Conservation (phyloP, 176 grass and related monocot genomes). For the sorghum (Sorghum bicolor) region DNA sequence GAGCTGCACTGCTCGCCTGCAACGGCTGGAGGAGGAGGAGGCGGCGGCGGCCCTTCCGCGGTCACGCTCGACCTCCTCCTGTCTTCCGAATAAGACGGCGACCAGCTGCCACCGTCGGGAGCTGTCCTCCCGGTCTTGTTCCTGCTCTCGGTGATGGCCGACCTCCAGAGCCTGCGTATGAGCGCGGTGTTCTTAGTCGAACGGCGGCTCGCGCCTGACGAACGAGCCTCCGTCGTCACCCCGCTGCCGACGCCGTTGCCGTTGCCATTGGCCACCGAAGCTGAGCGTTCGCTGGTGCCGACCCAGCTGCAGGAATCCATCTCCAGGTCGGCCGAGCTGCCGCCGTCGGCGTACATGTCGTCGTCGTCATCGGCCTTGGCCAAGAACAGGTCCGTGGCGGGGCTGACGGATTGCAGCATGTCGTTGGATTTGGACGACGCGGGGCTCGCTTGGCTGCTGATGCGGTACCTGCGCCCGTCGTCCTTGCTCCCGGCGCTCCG, state of each 20-base stretch:
- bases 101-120: neutral
- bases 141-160: constrained; percentile 39
- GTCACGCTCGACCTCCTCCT: constrained; percentile 10
- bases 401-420: constrained; percentile 16
- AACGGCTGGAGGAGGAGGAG: neutral
- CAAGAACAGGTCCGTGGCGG: constrained; percentile 51
- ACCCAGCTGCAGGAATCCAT: constrained; percentile 12
- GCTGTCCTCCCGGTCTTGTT: neutral
- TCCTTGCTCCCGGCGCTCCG: too few species aligned
- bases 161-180: constrained; percentile 51
- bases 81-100: neutral
- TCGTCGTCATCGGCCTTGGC: neutral
- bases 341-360: neutral
- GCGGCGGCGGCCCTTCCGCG: neutral
- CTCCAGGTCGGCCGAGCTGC: neutral
- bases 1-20: constrained; percentile 17
- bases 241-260: neutral
- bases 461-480: neutral
- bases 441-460: neutral
- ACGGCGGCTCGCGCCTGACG: neutral
- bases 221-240: neutral
- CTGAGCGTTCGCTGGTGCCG: constrained; percentile 24
- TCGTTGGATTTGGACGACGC: neutral
- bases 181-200: constrained; percentile 22
- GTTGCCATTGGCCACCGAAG: neutral